Evolutionary conservation across 768 basidiomycete species (phyloP).

Genomic region (Kockovaella imperatae): DNA sequence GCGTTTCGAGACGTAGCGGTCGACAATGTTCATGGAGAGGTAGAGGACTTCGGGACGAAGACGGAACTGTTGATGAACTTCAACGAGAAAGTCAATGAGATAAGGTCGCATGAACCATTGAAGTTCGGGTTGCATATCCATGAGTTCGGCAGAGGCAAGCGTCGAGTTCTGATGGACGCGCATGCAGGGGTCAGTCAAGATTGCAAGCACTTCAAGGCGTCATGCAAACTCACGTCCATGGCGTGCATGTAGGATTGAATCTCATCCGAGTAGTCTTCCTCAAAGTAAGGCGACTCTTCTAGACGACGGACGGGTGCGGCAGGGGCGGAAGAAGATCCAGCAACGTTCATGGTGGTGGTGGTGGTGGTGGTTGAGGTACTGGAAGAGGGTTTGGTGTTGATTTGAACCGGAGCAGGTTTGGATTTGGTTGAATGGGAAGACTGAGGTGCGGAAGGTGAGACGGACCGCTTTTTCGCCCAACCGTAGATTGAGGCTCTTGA

Average conservation of each 20-base stretch:
- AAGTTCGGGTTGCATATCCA: conserved; percentile 99
- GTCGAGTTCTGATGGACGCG: conserved; percentile 74
- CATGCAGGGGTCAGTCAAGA: conserved; percentile 8
- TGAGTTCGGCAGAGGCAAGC: conserved; percentile 84
- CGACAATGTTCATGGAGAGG: conserved; percentile 96
- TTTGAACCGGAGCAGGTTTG: too few species aligned
- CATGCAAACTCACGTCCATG: conserved; percentile 74
- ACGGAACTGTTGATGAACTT: conserved; percentile 95
- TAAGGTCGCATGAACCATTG: conserved; percentile 99
- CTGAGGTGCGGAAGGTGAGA: conserved; percentile 13
- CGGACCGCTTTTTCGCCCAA: conserved; percentile 28
- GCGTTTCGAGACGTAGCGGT: conserved; percentile 96
- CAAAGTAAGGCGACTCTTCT: conserved; percentile 55
- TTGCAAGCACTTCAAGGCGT: not conserved
- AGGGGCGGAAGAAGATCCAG: conserved; percentile 3
- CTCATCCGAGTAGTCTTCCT: conserved; percentile 93
- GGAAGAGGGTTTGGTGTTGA: conserved; percentile 11
- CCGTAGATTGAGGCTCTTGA: conserved; percentile 25
- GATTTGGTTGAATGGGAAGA: conserved; percentile 4
- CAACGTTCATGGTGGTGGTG: conserved; percentile 7
- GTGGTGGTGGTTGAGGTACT: conserved; percentile 16
- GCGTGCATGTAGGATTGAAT: conserved; percentile 90
- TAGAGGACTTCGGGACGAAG: conserved; percentile 97
- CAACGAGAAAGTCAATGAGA: conserved; percentile 96
- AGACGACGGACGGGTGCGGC: conserved; percentile 7